These are phyloP conservation scores for Licmophora abbreviata DNA, from an alignment of 108 stramenopile genomes.

Conservation along the genomic window DNA sequence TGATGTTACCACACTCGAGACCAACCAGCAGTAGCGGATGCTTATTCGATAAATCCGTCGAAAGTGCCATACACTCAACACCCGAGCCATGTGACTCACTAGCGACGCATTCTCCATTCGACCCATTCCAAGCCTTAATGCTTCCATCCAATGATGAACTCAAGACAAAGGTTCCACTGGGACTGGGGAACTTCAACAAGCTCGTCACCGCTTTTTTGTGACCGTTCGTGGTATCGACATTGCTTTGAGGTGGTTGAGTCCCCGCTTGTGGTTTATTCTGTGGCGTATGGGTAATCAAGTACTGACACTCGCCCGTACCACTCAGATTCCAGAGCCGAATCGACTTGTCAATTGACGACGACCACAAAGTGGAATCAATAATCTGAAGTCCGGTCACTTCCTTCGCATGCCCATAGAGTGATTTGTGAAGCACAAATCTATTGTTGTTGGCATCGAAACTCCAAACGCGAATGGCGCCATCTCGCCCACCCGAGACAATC, in stretches of 20 bases:
- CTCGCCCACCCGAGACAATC: conserved; percentile 50
- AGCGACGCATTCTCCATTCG: conserved; percentile 69
- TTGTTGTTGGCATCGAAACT: conserved; percentile 29
- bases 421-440: conserved; percentile 46
- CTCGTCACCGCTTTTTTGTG: conserved; percentile 70
- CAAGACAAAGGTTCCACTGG: conserved; percentile 59
- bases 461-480: conserved; percentile 73
- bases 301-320: conserved; percentile 35
- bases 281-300: conserved; percentile 29
- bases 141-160: conserved; percentile 70
- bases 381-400: conserved; percentile 66
- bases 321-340: conserved; percentile 76
- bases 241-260: too few species aligned
- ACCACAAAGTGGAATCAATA: conserved; percentile 46
- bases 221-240: conserved; percentile 7
- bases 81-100: conserved; percentile 73
- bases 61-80: conserved; percentile 63
- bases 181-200: conserved; percentile 41
- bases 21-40: conserved; percentile 63
- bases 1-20: conserved; percentile 62
- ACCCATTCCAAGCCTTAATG: conserved; percentile 77
- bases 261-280: neutral
- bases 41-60: conserved; percentile 37
- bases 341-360: conserved; percentile 54
- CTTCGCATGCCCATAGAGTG: conserved; percentile 61